phyloP scores from a whole-genome alignment of 2,329 filamentous ascomycete genomes.

The Meredithiella fracta region DNA sequence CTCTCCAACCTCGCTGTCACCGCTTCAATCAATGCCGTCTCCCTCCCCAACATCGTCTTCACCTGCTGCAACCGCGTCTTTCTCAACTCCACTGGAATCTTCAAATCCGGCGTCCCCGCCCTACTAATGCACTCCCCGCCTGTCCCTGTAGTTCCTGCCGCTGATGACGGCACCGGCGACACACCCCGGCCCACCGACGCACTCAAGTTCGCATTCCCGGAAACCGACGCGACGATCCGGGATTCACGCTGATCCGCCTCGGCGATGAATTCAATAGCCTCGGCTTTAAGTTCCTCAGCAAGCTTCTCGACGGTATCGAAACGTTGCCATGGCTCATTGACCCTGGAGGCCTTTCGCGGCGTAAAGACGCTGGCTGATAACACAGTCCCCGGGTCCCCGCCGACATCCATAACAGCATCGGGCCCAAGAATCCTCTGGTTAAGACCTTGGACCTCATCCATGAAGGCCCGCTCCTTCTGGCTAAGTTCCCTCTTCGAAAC shows the following conservation, averaged over 20 bases:
- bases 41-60: conserved; percentile 44
- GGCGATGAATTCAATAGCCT: conserved; percentile 30
- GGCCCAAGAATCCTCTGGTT: conserved; percentile 32
- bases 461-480: conserved; percentile 29
- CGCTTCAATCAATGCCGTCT: conserved; percentile 52
- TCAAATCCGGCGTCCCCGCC: conserved; percentile 25
- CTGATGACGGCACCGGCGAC: conserved; percentile 16
- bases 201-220: conserved; percentile 6
- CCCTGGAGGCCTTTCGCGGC: conserved; percentile 22
- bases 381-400: conserved; percentile 8
- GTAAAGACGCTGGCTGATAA: conserved; percentile 12
- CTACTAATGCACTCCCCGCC: conserved; percentile 16
- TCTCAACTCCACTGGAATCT: conserved; percentile 43
- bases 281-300: conserved; percentile 35
- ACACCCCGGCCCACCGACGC: conserved; percentile 14
- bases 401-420: conserved; percentile 12
- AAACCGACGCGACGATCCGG: conserved; percentile 4
- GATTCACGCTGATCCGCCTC: conserved; percentile 13
- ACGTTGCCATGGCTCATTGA: conserved; percentile 38
- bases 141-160: conserved; percentile 12
- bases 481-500: conserved; percentile 27
- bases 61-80: conserved; percentile 48
- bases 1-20: conserved; percentile 45
- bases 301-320: conserved; percentile 39
- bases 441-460: conserved; percentile 35